A percentile compares a stretch with the other conserved stretches of the same genome.
Conservation (phyloP, 2,329 filamentous ascomycete species). For the Fusarium decemcellulare region DNA sequence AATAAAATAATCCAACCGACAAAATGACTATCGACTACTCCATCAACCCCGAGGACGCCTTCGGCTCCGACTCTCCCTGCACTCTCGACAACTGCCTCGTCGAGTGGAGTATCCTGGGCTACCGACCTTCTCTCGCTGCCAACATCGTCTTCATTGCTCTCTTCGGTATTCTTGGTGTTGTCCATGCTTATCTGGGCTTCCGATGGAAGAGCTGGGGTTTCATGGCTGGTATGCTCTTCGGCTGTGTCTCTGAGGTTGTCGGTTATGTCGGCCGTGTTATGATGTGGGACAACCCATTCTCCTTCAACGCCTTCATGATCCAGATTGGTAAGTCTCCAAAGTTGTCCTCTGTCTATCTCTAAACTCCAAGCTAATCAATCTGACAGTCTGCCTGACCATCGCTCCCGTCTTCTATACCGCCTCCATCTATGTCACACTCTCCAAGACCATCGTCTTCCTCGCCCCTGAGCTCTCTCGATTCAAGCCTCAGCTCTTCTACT, state of each 20-base stretch:
- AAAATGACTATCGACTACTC: constrained; percentile 43
- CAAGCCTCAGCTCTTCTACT: constrained; percentile 59
- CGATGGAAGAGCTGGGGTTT: constrained; percentile 65
- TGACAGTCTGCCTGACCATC: constrained; percentile 67
- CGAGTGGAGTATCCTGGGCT: constrained; percentile 66
- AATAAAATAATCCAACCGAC: constrained; percentile 5
- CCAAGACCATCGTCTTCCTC: constrained; percentile 58
- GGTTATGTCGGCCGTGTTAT: constrained; percentile 74
- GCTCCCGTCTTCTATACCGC: constrained; percentile 67
- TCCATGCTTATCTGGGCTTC: constrained; percentile 62
- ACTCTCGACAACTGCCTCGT: constrained; percentile 63
- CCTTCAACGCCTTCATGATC: constrained; percentile 73
- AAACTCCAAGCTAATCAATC: background rate
- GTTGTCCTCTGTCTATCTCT: no score
- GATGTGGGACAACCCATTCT: constrained; percentile 71
- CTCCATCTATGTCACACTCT: constrained; percentile 76
- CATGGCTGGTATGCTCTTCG: constrained; percentile 66
- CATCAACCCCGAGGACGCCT: constrained; percentile 48
- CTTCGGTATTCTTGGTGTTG: constrained; percentile 58
- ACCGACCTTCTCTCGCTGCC: constrained; percentile 66
- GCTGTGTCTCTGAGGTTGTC: constrained; percentile 70
- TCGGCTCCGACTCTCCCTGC: constrained; percentile 63
- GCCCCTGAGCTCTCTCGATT: constrained; percentile 59
- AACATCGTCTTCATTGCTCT: constrained; percentile 67
- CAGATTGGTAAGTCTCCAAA: constrained; percentile 66